These are phyloP conservation scores for Dendrobium chrysotoxum DNA, from an alignment of 106 monocot genomes.

Conservation along the genomic window DNA sequence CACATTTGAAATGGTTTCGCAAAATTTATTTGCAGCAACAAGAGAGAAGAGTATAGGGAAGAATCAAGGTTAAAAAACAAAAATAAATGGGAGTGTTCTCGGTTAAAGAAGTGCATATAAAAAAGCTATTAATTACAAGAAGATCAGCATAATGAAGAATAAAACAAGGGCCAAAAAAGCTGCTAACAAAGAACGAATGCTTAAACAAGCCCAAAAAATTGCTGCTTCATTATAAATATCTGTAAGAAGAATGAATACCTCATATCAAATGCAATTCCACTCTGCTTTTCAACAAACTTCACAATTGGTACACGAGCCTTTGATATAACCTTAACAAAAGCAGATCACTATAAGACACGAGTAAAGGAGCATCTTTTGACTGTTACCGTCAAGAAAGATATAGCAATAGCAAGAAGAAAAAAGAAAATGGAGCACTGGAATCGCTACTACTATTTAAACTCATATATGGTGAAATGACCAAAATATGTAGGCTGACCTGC, in stretches of 20 bases:
- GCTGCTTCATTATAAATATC: not conserved
- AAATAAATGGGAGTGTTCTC: not conserved
- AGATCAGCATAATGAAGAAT: not conserved
- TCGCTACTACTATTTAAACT: not conserved
- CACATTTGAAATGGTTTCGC: not conserved
- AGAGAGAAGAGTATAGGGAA: not conserved
- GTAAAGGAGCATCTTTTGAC: slow-evolving; percentile 5
- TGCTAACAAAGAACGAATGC: not conserved
- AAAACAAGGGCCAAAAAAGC: not conserved
- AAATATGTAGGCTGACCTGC: slow-evolving; percentile 40
- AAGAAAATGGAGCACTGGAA: not conserved
- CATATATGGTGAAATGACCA: not conserved
- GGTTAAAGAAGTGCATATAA: not conserved
- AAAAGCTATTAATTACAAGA: not conserved
- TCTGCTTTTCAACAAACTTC: slow-evolving; percentile 84
- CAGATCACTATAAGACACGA: not conserved
- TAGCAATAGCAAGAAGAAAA: not conserved
- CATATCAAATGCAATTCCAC: slow-evolving; percentile 89
- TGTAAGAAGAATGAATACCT: slow-evolving; percentile 30
- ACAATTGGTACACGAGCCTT: slow-evolving; percentile 96
- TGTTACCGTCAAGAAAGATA: not conserved
- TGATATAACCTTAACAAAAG: slow-evolving; percentile 59
- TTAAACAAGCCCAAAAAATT: not conserved
- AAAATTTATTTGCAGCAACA: not conserved
- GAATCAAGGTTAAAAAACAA: not conserved